phyloP scores from a whole-genome alignment of 257 asterid genomes.

The Coffea eugenioides region DNA sequence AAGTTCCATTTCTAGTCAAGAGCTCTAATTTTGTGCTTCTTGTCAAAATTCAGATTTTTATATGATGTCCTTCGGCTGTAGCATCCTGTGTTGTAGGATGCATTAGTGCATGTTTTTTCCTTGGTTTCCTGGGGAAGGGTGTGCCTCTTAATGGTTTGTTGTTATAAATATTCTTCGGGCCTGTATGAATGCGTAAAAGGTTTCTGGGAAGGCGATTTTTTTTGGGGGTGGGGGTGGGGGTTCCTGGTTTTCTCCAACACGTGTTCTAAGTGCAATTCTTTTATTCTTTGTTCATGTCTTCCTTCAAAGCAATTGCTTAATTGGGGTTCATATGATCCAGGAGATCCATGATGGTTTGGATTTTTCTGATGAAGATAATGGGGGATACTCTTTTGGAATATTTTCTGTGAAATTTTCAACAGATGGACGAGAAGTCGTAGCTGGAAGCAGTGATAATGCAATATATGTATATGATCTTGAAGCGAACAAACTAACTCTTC shows the following conservation, averaged over 20 bases:
- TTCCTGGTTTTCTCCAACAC: neutral
- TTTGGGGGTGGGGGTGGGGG: neutral
- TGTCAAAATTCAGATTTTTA: neutral
- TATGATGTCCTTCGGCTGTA: neutral
- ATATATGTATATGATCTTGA: conserved; percentile 87
- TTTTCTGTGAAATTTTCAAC: conserved; percentile 79
- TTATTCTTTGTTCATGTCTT: neutral
- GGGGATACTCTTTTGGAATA: conserved; percentile 66
- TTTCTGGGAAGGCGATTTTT: neutral
- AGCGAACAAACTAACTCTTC: conserved; percentile 64
- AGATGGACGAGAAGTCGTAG: conserved; percentile 87
- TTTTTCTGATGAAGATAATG: conserved; percentile 47
- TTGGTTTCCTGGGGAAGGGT: too few species aligned
- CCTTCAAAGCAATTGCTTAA: neutral
- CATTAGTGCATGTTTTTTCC: too few species aligned
- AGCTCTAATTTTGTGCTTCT: neutral
- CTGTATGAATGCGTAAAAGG: neutral
- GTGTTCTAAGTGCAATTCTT: neutral
- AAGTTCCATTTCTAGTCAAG: neutral
- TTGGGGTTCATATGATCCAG: conserved; percentile 35
- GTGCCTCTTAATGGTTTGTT: too few species aligned
- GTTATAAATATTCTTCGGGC: neutral
- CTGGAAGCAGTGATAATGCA: conserved; percentile 79
- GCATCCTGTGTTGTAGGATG: neutral
- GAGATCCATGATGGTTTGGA: conserved; percentile 82